Percentiles rank a stretch among this genome's conserved stretches.
Evolutionary conservation across 2,329 filamentous ascomycete species (phyloP).

Genomic region (Fusarium sp.): DNA sequence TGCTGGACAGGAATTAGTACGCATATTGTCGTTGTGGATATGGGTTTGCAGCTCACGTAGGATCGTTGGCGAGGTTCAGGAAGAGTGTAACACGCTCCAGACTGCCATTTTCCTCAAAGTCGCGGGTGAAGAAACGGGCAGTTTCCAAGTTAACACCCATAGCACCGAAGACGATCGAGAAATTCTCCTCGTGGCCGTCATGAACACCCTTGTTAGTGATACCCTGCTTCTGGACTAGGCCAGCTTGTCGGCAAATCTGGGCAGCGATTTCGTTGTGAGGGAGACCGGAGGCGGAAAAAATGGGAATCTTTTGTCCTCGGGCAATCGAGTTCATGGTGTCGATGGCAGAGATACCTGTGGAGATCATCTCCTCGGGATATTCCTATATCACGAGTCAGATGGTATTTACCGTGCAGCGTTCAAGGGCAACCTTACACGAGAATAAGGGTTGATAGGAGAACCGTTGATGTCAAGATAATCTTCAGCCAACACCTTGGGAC

Average conservation of each 20-base stretch:
- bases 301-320: conserved; percentile 98
- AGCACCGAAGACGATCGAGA: conserved; percentile 98
- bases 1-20: conserved; percentile 62
- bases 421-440: conserved; percentile 70
- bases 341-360: conserved; percentile 98
- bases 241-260: conserved; percentile 96
- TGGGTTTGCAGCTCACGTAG: conserved; percentile 76
- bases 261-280: conserved; percentile 99
- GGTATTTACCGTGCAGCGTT: neutral
- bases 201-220: conserved; percentile 92
- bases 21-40: neutral
- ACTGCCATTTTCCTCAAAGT: conserved; percentile 99
- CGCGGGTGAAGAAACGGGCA: conserved; percentile 95
- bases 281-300: conserved; percentile 97
- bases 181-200: conserved; percentile 98
- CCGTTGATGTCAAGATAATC: conserved; percentile 99
- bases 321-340: conserved; percentile 99
- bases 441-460: conserved; percentile 97
- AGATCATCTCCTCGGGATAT: conserved; percentile 99
- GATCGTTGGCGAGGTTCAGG: conserved; percentile 98
- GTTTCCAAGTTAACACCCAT: conserved; percentile 99
- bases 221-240: conserved; percentile 83
- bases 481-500: conserved; percentile 96
- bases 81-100: conserved; percentile 97
- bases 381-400: conserved; percentile 64